Evolutionary conservation across 2,329 filamentous ascomycete species (phyloP), one percentile per base, ranked within the genome.

Genomic region (Cadophora luteo-olivacea): DNA sequence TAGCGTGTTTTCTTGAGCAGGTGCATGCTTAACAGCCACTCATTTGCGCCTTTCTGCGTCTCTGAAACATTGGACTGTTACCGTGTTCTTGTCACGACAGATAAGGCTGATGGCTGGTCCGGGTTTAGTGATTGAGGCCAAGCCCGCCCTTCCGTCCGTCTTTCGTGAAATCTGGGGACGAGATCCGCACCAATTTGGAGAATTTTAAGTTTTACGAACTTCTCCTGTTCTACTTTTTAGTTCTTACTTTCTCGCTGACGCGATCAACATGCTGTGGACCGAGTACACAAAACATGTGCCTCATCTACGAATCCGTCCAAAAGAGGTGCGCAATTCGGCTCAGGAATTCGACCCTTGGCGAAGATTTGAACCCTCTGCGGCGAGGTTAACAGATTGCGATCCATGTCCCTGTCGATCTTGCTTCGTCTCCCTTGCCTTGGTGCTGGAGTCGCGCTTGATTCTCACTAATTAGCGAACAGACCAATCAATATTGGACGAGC

Each of bases 91-190:
- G 8, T 19, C 29, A 55, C 16, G 25, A 29, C 29, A 33, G 52
- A 33, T 55, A 55, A 55, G 52, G 52, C 52, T 55, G 52, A 55
- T 49, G 45, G 19, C 45, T 19, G 5, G n/a, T 22, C 45, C 19
- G 45, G 12, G 45, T 22, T 22, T 19, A 22, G 45, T 4, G 45
- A 2, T 22, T 49, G 19, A 22, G 45, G 45, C 45, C 45, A 49
- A 49, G 45, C 19, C 45, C 45, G 45, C 5, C 22, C 45, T 49
- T 49, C n/a, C 45, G 45, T 22, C 6, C n/a, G 45, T 8, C 4
- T 29, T 2, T 9, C 33, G 29, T 22, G 29, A 55, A 33, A 55
- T 55, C 25, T 55, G 52, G 52, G 52, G 52, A 33, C 29, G 25
- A 7, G 3, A 5, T 49, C 45, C n/a, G 45, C 45, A 49, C 36